phyloP scores from a whole-genome alignment of 768 basidiomycete genomes.

The Rhizopogon rudus region DNA sequence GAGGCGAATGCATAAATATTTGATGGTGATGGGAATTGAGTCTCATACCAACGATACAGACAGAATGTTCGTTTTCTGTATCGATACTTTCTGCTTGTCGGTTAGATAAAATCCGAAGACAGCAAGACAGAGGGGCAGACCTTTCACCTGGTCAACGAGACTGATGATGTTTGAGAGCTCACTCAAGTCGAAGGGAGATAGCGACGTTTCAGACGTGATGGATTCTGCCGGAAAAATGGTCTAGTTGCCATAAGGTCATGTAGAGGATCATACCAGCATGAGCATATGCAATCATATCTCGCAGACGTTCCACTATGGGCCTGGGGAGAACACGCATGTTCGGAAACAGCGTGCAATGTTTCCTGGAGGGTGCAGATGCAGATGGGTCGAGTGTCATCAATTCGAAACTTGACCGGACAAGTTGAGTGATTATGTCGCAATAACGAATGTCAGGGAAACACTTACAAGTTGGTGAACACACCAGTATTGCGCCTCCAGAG shows the following conservation, averaged over 20 bases:
- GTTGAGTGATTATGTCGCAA: neutral
- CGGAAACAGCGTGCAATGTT: constrained; percentile 18
- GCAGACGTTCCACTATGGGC: neutral
- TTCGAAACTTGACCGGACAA: neutral
- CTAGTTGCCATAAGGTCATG: neutral
- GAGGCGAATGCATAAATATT: neutral
- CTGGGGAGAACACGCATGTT: constrained; percentile 1
- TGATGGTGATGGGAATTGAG: neutral
- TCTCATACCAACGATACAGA: constrained; percentile 5
- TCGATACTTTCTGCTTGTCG: constrained; percentile 1
- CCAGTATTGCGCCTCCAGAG: constrained; percentile 2
- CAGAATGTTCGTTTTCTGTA: constrained; percentile 4
- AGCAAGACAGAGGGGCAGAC: constrained; percentile 14
- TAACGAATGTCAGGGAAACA: neutral
- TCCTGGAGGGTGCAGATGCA: constrained; percentile 9
- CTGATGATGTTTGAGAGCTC: constrained; percentile 32
- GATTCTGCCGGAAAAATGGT: constrained; percentile 23
- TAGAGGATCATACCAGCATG: constrained; percentile 1
- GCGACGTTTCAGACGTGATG: constrained; percentile 34
- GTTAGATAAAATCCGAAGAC: neutral
- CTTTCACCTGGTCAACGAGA: constrained; percentile 26
- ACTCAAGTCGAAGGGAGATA: constrained; percentile 29
- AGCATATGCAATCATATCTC: constrained; percentile 7
- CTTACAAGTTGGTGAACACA: neutral
- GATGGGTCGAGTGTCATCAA: neutral